These are phyloP conservation scores for Trichopus zeylanicus DNA, from an alignment of 116 monocot species.

Conservation along the genomic window DNA sequence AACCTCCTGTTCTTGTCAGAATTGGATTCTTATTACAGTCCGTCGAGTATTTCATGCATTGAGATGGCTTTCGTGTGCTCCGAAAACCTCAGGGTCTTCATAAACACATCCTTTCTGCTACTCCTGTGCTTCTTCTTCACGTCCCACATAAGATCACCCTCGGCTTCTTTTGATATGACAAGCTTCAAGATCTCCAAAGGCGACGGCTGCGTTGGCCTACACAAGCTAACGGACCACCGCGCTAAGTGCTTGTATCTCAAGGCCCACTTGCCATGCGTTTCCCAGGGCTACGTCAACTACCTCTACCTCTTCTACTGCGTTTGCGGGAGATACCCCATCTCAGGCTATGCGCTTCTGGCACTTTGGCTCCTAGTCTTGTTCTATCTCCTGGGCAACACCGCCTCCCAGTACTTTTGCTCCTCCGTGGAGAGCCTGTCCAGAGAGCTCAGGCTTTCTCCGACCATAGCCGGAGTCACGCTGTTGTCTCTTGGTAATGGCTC, in stretches of 20 bases:
- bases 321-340: constrained; percentile 15
- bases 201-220: background rate
- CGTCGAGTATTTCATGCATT: background rate
- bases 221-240: constrained; percentile 3
- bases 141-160: background rate
- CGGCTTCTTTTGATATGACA: background rate
- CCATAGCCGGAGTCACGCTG: constrained; percentile 58
- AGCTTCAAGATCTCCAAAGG: background rate
- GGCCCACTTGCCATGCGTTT: constrained; percentile 7
- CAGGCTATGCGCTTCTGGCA: constrained; percentile 22
- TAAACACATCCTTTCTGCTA: constrained; percentile 1
- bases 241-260: constrained; percentile 7
- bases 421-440: constrained; percentile 38
- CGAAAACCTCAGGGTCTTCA: background rate
- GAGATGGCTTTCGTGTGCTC: background rate
- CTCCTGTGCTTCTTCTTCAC: background rate
- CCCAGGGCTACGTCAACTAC: constrained; percentile 44
- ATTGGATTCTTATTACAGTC: background rate
- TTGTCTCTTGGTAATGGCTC: constrained; percentile 56
- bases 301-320: constrained; percentile 44
- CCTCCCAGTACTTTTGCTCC: constrained; percentile 47
- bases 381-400: constrained; percentile 43
- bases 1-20: background rate
- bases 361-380: constrained; percentile 43
- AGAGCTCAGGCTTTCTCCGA: constrained; percentile 33